Evolutionary conservation across 2,329 filamentous ascomycete species (phyloP).

Genomic region (Colletotrichum viniferum): DNA sequence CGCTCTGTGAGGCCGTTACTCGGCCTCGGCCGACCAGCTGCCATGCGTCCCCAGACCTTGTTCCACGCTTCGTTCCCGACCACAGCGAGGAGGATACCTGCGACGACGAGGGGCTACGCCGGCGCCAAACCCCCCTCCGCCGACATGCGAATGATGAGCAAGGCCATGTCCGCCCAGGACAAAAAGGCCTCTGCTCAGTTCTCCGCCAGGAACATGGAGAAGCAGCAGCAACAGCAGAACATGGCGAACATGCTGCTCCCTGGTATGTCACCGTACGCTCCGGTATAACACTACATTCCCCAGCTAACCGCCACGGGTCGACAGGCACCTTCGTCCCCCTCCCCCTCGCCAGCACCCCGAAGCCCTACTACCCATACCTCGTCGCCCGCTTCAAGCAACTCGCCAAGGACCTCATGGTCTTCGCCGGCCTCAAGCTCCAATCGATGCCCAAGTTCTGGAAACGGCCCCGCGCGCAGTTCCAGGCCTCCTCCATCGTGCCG

Average conservation of each 20-base stretch:
- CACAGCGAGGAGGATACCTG: slow-evolving; percentile 4
- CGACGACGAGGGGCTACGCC: slow-evolving; percentile 1
- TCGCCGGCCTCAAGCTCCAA: slow-evolving; percentile 44
- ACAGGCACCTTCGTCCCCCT: slow-evolving; percentile 55
- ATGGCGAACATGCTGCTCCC: slow-evolving; percentile 6
- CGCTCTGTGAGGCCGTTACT: slow-evolving; percentile 13
- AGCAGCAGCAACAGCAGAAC: not conserved
- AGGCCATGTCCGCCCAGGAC: not conserved
- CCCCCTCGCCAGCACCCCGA: slow-evolving; percentile 34
- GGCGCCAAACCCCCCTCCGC: not conserved
- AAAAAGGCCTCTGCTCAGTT: not conserved
- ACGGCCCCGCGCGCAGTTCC: slow-evolving; percentile 47
- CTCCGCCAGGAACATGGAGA: not conserved
- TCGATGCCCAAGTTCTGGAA: slow-evolving; percentile 50
- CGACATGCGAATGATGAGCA: not conserved
- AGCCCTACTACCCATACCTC: slow-evolving; percentile 38
- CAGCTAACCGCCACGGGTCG: not conserved
- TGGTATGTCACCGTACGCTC: not conserved
- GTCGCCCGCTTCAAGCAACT: slow-evolving; percentile 40
- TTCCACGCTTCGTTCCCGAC: not conserved
- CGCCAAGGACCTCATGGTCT: slow-evolving; percentile 33
- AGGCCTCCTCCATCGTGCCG: slow-evolving; percentile 47
- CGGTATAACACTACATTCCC: not conserved
- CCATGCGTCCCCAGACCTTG: not conserved
- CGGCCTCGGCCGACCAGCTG: not conserved